A percentile compares a stretch with the other conserved stretches of the same genome.
phyloP scores from a whole-genome alignment of 1,139 yeast species.

The Saccharomyces hybrid region DNA sequence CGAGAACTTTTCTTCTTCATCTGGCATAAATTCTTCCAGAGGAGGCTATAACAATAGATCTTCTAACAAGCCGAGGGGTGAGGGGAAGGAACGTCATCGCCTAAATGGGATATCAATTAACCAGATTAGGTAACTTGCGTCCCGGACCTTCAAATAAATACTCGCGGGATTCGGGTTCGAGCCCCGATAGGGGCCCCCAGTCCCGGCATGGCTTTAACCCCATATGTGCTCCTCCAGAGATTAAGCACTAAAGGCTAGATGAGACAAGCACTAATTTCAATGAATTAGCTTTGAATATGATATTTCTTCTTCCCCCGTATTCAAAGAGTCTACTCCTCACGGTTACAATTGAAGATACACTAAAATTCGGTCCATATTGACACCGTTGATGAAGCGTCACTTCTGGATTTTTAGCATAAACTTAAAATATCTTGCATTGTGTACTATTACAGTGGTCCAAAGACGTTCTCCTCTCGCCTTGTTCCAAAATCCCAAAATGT shows the following conservation, averaged over 20 bases:
- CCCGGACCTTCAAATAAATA: not conserved
- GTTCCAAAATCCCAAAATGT: not conserved
- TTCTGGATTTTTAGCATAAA: not conserved
- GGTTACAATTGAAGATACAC: not conserved
- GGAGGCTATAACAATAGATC: not conserved
- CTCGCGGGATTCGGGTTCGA: slow-evolving; percentile 1
- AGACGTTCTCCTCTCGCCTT: not conserved
- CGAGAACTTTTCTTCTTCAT: not conserved
- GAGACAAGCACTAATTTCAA: not conserved
- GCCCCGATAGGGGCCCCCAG: not conserved
- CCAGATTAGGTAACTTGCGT: slow-evolving; percentile 1
- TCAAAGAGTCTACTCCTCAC: not conserved
- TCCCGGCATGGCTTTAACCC: not conserved
- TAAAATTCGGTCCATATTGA: not conserved
- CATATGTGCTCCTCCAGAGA: not conserved
- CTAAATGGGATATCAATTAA: not conserved
- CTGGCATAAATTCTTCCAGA: not conserved
- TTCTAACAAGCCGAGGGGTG: not conserved
- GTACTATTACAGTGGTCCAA: not conserved
- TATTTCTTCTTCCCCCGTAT: not conserved
- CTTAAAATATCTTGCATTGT: not conserved
- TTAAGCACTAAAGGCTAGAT: not conserved
- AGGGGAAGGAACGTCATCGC: not conserved
- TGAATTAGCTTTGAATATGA: not conserved
- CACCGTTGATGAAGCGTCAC: not conserved